These are phyloP conservation scores for Serendipita sp. DNA, from an alignment of 768 basidiomycete species.

Conservation along the genomic window DNA sequence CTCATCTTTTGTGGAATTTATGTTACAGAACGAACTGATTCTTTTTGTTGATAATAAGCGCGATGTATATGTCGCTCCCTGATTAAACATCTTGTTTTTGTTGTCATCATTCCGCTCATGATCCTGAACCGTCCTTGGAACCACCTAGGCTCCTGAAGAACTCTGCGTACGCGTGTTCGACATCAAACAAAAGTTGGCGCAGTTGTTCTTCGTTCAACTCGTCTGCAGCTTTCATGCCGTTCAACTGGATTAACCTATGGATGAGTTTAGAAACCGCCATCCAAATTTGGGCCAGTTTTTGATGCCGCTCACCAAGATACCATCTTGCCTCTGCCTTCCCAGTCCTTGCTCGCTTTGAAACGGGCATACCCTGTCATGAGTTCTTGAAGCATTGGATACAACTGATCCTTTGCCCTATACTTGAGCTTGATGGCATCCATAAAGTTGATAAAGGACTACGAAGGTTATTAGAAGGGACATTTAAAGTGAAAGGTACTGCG, in stretches of 20 bases:
- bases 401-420: slow-evolving; percentile 89
- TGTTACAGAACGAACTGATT: no score
- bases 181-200: slow-evolving; percentile 84
- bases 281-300: background rate
- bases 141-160: slow-evolving; percentile 61
- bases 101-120: background rate
- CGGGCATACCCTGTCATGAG: slow-evolving; percentile 88
- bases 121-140: background rate
- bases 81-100: no score
- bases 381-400: slow-evolving; percentile 87
- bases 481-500: background rate
- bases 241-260: slow-evolving; percentile 80
- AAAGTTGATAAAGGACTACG: slow-evolving; percentile 69
- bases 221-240: slow-evolving; percentile 92
- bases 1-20: no score
- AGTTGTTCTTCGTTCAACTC: slow-evolving; percentile 92
- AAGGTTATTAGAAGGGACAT: slow-evolving; percentile 7
- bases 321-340: slow-evolving; percentile 90
- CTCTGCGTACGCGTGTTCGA: slow-evolving; percentile 89
- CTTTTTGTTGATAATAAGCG: no score
- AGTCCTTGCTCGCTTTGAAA: slow-evolving; percentile 88
- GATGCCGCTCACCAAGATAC: slow-evolving; percentile 57
- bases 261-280: background rate
- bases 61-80: no score
- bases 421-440: slow-evolving; percentile 93